Evolutionary conservation across 2,329 filamentous ascomycete genomes (phyloP).

Genomic region (Cyphellophora attinorum): DNA sequence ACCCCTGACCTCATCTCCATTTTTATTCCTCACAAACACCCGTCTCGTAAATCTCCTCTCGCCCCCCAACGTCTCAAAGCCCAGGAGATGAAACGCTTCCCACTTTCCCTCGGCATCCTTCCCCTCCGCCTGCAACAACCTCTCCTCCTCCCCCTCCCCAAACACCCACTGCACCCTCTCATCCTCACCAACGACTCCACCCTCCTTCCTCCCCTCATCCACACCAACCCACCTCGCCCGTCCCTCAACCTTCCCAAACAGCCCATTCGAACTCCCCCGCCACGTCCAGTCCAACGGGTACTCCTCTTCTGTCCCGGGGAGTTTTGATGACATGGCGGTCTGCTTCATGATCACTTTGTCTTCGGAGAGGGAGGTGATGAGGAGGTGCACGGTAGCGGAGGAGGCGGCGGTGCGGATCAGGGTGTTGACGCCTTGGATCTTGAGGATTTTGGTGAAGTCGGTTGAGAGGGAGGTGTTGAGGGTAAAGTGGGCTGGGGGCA

Average conservation of each 20-base stretch:
- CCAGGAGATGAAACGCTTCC: conserved; percentile 1
- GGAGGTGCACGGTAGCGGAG: conserved; percentile 3
- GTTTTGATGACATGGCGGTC: conserved; percentile 11
- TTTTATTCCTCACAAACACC: conserved; percentile 9
- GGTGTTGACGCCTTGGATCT: conserved; percentile 3
- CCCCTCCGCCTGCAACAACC: not conserved
- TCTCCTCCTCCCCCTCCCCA: not conserved
- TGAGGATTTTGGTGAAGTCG: conserved; percentile 2
- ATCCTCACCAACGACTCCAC: conserved; percentile 1
- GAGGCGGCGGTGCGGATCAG: conserved; percentile 1
- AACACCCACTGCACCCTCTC: not conserved
- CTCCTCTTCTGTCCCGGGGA: conserved; percentile 14
- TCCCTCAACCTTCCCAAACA: conserved; percentile 11
- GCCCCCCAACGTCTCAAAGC: conserved; percentile 1
- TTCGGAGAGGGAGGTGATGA: conserved; percentile 2
- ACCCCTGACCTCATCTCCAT: conserved; percentile 9
- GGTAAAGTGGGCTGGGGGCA: too few species aligned
- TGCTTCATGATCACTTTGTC: conserved; percentile 9
- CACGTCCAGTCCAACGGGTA: conserved; percentile 13
- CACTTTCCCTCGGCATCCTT: not conserved
- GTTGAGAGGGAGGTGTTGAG: conserved; percentile 5
- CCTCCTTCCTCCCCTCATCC: conserved; percentile 1
- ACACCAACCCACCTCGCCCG: conserved; percentile 2
- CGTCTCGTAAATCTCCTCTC: conserved; percentile 6
- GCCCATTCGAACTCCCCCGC: conserved; percentile 9